Evolutionary conservation across 1,284 basidiomycete species (phyloP).

Genomic region (Ceratobasidium sp.): DNA sequence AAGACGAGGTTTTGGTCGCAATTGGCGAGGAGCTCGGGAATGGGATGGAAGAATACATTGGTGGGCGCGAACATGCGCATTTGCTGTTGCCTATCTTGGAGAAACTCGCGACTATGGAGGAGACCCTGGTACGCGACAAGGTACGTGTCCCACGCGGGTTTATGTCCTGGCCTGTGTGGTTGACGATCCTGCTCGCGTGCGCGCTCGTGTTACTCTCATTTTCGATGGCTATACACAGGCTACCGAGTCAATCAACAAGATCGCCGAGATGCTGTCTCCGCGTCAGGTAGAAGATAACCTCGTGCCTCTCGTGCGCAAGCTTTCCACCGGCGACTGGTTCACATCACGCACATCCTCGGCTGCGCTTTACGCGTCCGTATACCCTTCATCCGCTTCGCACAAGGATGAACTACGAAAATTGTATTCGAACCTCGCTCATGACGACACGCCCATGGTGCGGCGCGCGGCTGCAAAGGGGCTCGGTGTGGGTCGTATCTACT

Average conservation of each 20-base stretch:
- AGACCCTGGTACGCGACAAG: slow-evolving; percentile 99
- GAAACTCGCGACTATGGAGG: slow-evolving; percentile 96
- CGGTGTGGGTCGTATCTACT: slow-evolving; percentile 72
- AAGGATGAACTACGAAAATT: slow-evolving; percentile 93
- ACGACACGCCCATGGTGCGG: slow-evolving; percentile 99
- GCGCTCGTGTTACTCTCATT: slow-evolving; percentile 12
- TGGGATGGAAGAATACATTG: slow-evolving; percentile 95
- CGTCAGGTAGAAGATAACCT: slow-evolving; percentile 91
- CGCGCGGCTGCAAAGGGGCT: slow-evolving; percentile 97
- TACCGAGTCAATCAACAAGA: slow-evolving; percentile 95
- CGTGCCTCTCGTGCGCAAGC: slow-evolving; percentile 90
- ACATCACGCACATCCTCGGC: slow-evolving; percentile 98
- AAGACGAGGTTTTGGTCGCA: slow-evolving; percentile 98
- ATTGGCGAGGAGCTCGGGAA: slow-evolving; percentile 95
- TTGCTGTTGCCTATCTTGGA: slow-evolving; percentile 93
- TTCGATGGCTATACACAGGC: slow-evolving; percentile 67
- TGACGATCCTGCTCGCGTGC: slow-evolving; percentile 13
- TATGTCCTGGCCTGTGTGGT: not conserved
- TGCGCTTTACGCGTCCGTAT: slow-evolving; percentile 94
- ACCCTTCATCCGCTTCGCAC: slow-evolving; percentile 77
- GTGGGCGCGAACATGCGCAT: slow-evolving; percentile 91
- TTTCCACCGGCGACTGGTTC: slow-evolving; percentile 98
- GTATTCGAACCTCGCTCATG: slow-evolving; percentile 85
- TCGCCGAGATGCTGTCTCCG: slow-evolving; percentile 83
- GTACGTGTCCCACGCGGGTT: slow-evolving; percentile 61